Evolutionary conservation across 192 early-diverging fungal species (phyloP).

Genomic region (Entomortierella parvispora): DNA sequence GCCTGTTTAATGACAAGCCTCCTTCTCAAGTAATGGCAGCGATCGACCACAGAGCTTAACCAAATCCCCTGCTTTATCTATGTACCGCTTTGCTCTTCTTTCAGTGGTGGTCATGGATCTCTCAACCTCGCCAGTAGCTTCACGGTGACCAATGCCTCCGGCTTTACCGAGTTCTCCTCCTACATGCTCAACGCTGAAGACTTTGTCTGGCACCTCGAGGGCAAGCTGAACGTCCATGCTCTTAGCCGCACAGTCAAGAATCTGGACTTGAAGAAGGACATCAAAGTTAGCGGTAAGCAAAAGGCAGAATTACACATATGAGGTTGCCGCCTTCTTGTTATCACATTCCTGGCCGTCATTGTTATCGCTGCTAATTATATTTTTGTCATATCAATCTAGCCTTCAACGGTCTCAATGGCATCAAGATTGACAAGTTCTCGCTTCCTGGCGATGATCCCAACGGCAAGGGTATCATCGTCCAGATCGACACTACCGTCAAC

Average conservation of each 20-base stretch:
- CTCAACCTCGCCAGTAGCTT: constrained; percentile 11
- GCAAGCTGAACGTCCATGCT: constrained; percentile 40
- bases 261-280: constrained; percentile 52
- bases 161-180: constrained; percentile 51
- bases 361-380: no score
- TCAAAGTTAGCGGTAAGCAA: constrained; percentile 49
- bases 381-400: constrained; percentile 1
- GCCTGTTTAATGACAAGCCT: no score
- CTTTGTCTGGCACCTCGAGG: constrained; percentile 55
- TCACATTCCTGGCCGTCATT: no score
- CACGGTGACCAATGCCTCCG: constrained; percentile 33
- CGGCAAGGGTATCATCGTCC: constrained; percentile 58
- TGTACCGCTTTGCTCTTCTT: no score
- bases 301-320: no score
- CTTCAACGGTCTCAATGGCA: constrained; percentile 57
- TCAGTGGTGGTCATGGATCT: background rate
- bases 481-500: constrained; percentile 50
- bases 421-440: constrained; percentile 53
- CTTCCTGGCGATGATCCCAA: constrained; percentile 58
- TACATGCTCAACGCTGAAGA: constrained; percentile 48
- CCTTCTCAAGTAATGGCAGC: no score
- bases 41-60: no score
- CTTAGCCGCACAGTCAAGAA: constrained; percentile 42
- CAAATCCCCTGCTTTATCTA: no score
- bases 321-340: no score